These are phyloP conservation scores for Begonia loranthoides DNA, from an alignment of 306 rosid genomes.

Conservation along the genomic window DNA sequence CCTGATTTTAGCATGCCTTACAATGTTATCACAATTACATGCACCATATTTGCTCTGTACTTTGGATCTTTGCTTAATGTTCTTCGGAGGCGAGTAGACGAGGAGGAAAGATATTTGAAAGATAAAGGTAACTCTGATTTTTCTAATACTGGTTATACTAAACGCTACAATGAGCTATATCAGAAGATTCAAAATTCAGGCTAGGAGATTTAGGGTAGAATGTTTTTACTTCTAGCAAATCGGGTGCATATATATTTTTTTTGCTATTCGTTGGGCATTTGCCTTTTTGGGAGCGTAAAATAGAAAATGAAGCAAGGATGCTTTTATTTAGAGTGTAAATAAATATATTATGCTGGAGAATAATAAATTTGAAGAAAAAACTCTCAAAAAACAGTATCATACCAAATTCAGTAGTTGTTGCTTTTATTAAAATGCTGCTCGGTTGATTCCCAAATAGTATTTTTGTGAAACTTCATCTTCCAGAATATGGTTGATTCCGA, in stretches of 20 bases:
- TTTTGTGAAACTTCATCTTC: too few relatives aligned
- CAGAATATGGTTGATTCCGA: too few relatives aligned
- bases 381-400: too few relatives aligned
- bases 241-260: neutral
- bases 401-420: too few relatives aligned
- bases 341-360: too few relatives aligned
- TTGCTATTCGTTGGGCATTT: neutral
- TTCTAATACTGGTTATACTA: neutral
- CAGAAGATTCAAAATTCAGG: neutral
- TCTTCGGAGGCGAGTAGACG: slow-evolving; percentile 67
- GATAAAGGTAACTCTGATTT: slow-evolving; percentile 34
- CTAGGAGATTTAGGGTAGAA: neutral
- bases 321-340: too few relatives aligned
- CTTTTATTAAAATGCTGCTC: too few relatives aligned
- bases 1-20: slow-evolving; percentile 99
- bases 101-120: slow-evolving; percentile 66
- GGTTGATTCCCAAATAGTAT: too few relatives aligned
- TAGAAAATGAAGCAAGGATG: too few relatives aligned
- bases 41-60: slow-evolving; percentile 78
- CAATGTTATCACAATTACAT: slow-evolving; percentile 87
- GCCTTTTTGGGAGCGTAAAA: neutral
- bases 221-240: too few relatives aligned
- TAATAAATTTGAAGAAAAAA: too few relatives aligned
- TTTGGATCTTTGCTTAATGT: slow-evolving; percentile 84
- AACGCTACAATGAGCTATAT: neutral